phyloP scores from a whole-genome alignment of 306 rosid genomes.

The Quercus aquifolioides region DNA sequence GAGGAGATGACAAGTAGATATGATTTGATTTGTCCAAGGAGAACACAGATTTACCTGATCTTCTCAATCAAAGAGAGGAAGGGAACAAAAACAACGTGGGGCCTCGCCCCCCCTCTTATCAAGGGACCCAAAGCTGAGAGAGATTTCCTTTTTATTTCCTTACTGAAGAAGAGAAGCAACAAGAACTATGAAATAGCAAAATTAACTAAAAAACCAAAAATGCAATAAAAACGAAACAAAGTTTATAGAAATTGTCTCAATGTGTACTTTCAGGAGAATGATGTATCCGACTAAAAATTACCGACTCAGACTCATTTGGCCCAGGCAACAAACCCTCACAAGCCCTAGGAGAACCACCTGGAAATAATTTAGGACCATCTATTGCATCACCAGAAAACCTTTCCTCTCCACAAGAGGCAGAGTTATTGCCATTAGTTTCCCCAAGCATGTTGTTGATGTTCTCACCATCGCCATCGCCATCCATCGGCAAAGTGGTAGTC shows the following conservation, averaged over 20 bases:
- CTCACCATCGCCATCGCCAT: conserved; percentile 6
- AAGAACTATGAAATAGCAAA: conserved; percentile 19
- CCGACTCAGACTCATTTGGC: conserved; percentile 96
- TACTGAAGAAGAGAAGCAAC: conserved; percentile 26
- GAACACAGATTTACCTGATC: too few relatives aligned
- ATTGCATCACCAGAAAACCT: conserved; percentile 44
- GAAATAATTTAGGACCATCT: conserved; percentile 55
- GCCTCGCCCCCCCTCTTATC: neutral
- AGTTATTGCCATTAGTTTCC: conserved; percentile 23
- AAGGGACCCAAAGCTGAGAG: conserved; percentile 6
- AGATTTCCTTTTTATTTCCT: conserved; percentile 38
- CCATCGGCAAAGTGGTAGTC: conserved; percentile 15
- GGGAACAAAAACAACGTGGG: neutral
- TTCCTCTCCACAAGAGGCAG: conserved; percentile 35
- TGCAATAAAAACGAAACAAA: conserved; percentile 32
- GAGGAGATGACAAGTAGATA: too few relatives aligned
- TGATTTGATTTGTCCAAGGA: too few relatives aligned
- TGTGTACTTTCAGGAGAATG: conserved; percentile 99
- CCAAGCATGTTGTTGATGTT: conserved; percentile 14
- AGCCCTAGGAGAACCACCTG: conserved; percentile 72
- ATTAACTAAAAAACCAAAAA: conserved; percentile 26
- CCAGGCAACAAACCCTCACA: conserved; percentile 89
- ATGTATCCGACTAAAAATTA: conserved; percentile 99
- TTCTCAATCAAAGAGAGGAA: neutral
- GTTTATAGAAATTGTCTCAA: conserved; percentile 95